These are phyloP conservation scores for Rugosomyces carneus DNA, from an alignment of 1,284 basidiomycete species.

Conservation along the genomic window DNA sequence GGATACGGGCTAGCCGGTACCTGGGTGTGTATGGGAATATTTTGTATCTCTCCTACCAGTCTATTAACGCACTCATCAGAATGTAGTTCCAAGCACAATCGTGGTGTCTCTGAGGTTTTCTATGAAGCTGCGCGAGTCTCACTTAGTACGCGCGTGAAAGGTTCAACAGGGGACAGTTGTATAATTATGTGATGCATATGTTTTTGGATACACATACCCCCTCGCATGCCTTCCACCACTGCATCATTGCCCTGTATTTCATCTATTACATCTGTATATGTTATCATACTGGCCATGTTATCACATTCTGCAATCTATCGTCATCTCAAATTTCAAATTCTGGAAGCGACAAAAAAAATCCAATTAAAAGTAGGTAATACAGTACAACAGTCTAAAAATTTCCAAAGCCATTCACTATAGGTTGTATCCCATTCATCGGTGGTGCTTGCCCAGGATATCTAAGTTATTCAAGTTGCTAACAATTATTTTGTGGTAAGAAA, in stretches of 20 bases:
- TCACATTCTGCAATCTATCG: slow-evolving; percentile 1
- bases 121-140: slow-evolving; percentile 85
- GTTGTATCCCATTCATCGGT: slow-evolving; percentile 34
- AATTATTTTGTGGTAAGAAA: slow-evolving; percentile 1
- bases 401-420: slow-evolving; percentile 36
- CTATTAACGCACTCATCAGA: slow-evolving; percentile 42
- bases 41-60: not conserved
- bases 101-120: slow-evolving; percentile 90
- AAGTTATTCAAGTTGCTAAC: not conserved
- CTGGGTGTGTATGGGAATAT: slow-evolving; percentile 55
- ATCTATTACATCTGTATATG: slow-evolving; percentile 15
- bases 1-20: slow-evolving; percentile 89
- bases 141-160: slow-evolving; percentile 66
- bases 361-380: slow-evolving; percentile 24
- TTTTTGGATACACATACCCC: not conserved
- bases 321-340: not conserved
- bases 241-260: slow-evolving; percentile 17
- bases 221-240: not conserved
- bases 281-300: slow-evolving; percentile 7
- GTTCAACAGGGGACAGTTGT: slow-evolving; percentile 47
- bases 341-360: not conserved
- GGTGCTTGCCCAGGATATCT: slow-evolving; percentile 36
- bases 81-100: slow-evolving; percentile 93
- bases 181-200: slow-evolving; percentile 43
- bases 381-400: slow-evolving; percentile 21